Evolutionary conservation across 2,329 filamentous ascomycete genomes (phyloP), one percentile per base, ranked within the genome.

Genomic region (Berkeleyomyces rouxiae): DNA sequence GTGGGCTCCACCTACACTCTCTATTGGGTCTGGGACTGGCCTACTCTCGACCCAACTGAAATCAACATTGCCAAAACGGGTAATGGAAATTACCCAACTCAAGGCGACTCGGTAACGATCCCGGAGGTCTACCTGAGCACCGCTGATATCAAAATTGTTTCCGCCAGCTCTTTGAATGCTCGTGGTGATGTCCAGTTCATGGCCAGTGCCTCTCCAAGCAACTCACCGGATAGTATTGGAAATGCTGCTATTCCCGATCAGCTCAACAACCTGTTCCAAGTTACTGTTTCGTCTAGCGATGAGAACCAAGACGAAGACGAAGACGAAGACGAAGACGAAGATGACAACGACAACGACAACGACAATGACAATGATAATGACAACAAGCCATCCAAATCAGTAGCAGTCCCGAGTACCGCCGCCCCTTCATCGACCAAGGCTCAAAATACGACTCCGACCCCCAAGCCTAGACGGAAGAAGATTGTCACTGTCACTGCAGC

Each of bases 1-100:
- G 72, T 77, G 7, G 83, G 83, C 53, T 80, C 84, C 39, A 79
- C 79, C 37, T 88, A 91, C 71, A 92, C 90, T 2, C 74, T 96
- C 60, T 95, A 96, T 77, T 97, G 92, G 92, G 86, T 96, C 55
- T 97, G 93, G 93, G 87, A 95, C 72, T 99, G 90, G 89, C 85
- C 86, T 2, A 85, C 82, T 11, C 76, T 83, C 70, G 73, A 75
- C 68, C 68, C 69, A 46, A 72, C 71, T 66, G 72, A 70, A 67
- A 74, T 72, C 65, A 73, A 79, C 66, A 67, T 73, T 43, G 70
- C 72, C 13, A 70, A 69, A 23, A 75, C 73, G 57, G 70, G 70
- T 65, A 67, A 73, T 66, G 74, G 77, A 37, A 71, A 72, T 63
- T 78, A 73, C 63, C 73, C 75, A 4, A 63, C 63, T 5, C 63